Evolutionary conservation across 2,329 filamentous ascomycete species (phyloP).

Genomic region (Bipolaris victoriae): DNA sequence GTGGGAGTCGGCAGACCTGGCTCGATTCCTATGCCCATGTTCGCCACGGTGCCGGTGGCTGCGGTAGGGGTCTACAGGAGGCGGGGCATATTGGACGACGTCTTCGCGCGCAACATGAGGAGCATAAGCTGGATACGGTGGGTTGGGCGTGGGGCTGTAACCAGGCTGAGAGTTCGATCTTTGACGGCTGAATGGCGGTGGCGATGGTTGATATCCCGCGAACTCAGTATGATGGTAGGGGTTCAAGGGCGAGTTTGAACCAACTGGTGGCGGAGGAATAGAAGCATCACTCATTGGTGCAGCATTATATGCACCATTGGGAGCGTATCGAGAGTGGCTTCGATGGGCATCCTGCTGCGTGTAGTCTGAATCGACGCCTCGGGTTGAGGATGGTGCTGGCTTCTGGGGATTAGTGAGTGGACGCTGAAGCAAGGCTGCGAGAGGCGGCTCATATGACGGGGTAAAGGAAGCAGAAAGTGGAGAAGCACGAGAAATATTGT

Average conservation of each 20-base stretch:
- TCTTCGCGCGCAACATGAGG: constrained; percentile 26
- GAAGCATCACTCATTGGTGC: constrained; percentile 21
- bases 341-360: constrained; percentile 21
- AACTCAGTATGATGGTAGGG: constrained; percentile 45
- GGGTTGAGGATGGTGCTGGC: constrained; percentile 25
- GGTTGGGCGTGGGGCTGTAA: constrained; percentile 22
- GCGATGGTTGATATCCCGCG: constrained; percentile 34
- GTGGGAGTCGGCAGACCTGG: constrained; percentile 47
- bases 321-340: constrained; percentile 38
- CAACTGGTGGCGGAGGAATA: constrained; percentile 35
- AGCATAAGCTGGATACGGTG: constrained; percentile 25
- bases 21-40: constrained; percentile 34
- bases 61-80: constrained; percentile 33
- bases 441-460: constrained; percentile 47
- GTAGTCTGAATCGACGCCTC: constrained; percentile 2
- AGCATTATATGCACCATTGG: constrained; percentile 35
- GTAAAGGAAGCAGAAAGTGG: constrained; percentile 39
- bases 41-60: constrained; percentile 36
- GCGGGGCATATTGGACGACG: constrained; percentile 26
- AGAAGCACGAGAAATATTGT: constrained; percentile 35
- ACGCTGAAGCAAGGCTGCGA: constrained; percentile 40
- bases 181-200: constrained; percentile 45
- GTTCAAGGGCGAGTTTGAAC: constrained; percentile 30
- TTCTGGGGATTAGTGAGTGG: constrained; percentile 44
- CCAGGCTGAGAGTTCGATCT: constrained; percentile 45